Percentiles rank a stretch among this genome's conserved stretches.
phyloP scores from a whole-genome alignment of 192 early-diverging fungal genomes.

The Martensiomyces pterosporus region DNA sequence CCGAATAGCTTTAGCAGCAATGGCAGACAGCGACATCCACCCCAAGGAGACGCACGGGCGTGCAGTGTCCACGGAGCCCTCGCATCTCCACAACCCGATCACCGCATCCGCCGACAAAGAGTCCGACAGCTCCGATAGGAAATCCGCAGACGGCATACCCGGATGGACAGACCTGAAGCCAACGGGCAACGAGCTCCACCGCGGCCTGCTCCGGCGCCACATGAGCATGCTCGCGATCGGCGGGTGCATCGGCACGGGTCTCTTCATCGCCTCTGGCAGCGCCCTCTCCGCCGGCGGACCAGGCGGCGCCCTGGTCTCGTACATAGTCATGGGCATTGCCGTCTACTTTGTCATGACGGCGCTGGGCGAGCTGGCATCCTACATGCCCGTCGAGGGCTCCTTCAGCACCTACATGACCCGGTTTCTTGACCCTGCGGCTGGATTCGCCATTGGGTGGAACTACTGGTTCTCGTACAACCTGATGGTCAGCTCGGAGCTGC shows the following conservation, averaged over 20 bases:
- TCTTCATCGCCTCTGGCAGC: constrained; percentile 64
- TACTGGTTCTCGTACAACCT: constrained; percentile 56
- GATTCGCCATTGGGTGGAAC: constrained; percentile 57
- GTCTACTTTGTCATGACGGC: constrained; percentile 61
- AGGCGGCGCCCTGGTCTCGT: constrained; percentile 65
- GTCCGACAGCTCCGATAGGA: no score
- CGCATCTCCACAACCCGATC: no score
- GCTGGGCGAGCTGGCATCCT: constrained; percentile 71
- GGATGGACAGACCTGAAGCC: background rate
- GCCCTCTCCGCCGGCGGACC: constrained; percentile 67
- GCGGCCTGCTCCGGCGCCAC: constrained; percentile 57
- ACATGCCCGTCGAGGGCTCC: constrained; percentile 65
- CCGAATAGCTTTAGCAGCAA: no score
- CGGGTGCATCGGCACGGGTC: constrained; percentile 63
- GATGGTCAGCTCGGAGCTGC: constrained; percentile 61
- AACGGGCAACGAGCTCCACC: constrained; percentile 27
- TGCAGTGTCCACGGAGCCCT: no score
- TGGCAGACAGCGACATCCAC: no score
- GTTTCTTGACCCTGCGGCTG: constrained; percentile 66
- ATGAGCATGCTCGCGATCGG: constrained; percentile 60
- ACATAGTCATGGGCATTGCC: constrained; percentile 52
- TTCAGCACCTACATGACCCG: constrained; percentile 65
- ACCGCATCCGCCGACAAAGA: no score
- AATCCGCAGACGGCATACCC: no score
- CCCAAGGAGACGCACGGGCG: no score